phyloP scores from a whole-genome alignment of 345 rosid species.

The Leavenworthia alabamica region DNA sequence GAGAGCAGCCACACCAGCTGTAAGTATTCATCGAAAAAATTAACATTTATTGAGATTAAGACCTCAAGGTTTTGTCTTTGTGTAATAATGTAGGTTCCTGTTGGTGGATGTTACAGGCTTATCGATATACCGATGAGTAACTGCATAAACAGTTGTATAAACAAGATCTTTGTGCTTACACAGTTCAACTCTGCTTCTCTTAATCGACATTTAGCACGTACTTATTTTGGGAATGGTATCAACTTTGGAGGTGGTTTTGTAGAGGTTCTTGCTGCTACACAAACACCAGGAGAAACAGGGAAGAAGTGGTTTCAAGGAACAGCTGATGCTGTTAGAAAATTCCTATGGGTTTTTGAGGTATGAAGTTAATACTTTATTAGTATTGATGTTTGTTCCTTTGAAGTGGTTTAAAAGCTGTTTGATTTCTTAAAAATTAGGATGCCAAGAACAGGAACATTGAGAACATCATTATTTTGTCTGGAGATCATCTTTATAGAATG shows the following conservation, averaged over 20 bases:
- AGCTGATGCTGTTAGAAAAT: slow-evolving; percentile 89
- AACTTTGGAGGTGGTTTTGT: slow-evolving; percentile 70
- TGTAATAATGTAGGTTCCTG: slow-evolving; percentile 51
- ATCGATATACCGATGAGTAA: slow-evolving; percentile 89
- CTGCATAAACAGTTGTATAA: slow-evolving; percentile 79
- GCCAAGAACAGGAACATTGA: slow-evolving; percentile 69
- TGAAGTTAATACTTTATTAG: not conserved
- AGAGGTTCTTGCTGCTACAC: slow-evolving; percentile 89
- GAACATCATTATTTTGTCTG: slow-evolving; percentile 73
- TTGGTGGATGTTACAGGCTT: slow-evolving; percentile 79
- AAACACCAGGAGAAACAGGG: slow-evolving; percentile 79
- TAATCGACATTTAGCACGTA: slow-evolving; percentile 64
- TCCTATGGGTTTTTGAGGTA: slow-evolving; percentile 82
- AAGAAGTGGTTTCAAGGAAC: slow-evolving; percentile 94
- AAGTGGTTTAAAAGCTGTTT: not conserved
- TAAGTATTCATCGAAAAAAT: slow-evolving; percentile 24
- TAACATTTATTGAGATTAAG: not conserved
- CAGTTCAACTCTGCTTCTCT: slow-evolving; percentile 87
- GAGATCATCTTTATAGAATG: slow-evolving; percentile 92
- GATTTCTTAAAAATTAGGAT: slow-evolving; percentile 45
- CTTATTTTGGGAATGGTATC: slow-evolving; percentile 65
- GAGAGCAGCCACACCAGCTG: slow-evolving; percentile 78
- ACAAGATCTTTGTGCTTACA: slow-evolving; percentile 82
- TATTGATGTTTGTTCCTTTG: not conserved
- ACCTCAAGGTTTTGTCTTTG: not conserved